A percentile compares a stretch with the other conserved stretches of the same genome.
Conservation (phyloP, 495 filamentous ascomycete genomes). For the Extremus antarcticus region DNA sequence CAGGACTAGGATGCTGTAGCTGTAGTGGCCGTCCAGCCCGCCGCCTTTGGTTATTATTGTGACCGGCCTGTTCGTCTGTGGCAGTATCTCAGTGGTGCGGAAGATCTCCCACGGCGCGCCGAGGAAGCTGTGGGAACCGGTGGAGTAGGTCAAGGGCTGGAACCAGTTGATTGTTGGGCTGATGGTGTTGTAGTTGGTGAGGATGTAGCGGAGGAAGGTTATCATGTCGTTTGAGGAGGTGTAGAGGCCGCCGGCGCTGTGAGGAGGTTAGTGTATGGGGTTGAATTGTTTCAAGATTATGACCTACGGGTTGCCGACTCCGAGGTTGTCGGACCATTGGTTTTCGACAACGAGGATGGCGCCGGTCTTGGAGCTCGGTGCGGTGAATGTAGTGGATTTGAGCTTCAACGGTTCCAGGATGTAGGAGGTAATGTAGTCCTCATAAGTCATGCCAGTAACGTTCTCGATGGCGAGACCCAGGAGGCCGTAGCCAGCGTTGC, state of each 20-base stretch:
- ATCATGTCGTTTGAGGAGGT: conserved; percentile 21
- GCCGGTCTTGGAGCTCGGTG: conserved; percentile 17
- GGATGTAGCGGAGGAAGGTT: conserved; percentile 20
- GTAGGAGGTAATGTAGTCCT: conserved; percentile 17
- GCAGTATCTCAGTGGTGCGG: conserved; percentile 10
- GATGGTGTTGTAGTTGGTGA: conserved; percentile 15
- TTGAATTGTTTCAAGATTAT: conserved; percentile 14
- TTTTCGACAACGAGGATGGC: conserved; percentile 19
- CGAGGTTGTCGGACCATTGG: conserved; percentile 13
- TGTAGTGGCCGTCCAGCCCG: conserved; percentile 18
- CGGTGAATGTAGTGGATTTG: conserved; percentile 18
- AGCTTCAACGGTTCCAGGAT: conserved; percentile 24
- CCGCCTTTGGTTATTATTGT: conserved; percentile 23
- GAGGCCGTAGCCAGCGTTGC: conserved; percentile 23
- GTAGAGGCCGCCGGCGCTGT: conserved; percentile 24
- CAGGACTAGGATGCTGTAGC: conserved; percentile 17
- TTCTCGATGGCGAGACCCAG: conserved; percentile 23
- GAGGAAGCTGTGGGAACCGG: conserved; percentile 22
- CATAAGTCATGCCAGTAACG: conserved; percentile 22
- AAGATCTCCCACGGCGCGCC: conserved; percentile 30
- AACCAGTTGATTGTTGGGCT: conserved; percentile 20
- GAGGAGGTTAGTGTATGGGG: too few species aligned
- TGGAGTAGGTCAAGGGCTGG: conserved; percentile 12
- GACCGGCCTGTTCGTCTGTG: conserved; percentile 16
- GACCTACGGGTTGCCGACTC: conserved; percentile 1